Percentiles rank a stretch among this genome's conserved stretches.
phyloP scores from a whole-genome alignment of 768 basidiomycete genomes.

The Hemileccinum rubropunctum region DNA sequence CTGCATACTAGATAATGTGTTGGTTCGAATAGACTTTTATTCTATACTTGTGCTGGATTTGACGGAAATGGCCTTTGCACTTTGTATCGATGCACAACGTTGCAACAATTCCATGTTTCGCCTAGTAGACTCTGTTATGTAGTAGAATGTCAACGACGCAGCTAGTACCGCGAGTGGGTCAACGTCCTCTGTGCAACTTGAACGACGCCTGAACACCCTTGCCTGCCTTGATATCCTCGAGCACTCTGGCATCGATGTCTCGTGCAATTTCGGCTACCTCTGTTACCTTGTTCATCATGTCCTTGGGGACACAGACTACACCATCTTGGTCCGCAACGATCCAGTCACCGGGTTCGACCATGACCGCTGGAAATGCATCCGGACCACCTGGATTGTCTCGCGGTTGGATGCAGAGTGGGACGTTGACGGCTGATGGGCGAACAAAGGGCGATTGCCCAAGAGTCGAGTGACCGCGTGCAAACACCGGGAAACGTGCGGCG shows the following conservation, averaged over 20 bases:
- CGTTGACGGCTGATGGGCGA: conserved; percentile 71
- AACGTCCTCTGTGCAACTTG: conserved; percentile 64
- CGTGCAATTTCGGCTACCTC: conserved; percentile 55
- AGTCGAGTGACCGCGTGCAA: conserved; percentile 77
- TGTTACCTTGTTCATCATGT: conserved; percentile 51
- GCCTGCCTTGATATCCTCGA: conserved; percentile 73
- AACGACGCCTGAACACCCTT: conserved; percentile 77
- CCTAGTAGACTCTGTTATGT: not conserved
- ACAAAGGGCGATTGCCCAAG: conserved; percentile 85
- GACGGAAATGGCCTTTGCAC: conserved; percentile 14
- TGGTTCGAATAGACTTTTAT: conserved; percentile 10
- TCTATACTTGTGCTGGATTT: conserved; percentile 21
- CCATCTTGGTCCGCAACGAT: conserved; percentile 89
- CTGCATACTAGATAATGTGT: conserved; percentile 1
- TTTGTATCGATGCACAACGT: conserved; percentile 26
- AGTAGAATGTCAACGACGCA: not conserved
- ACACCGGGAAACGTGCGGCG: conserved; percentile 70
- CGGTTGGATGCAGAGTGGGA: conserved; percentile 51
- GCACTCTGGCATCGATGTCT: conserved; percentile 67
- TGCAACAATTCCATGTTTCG: not conserved
- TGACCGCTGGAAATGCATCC: conserved; percentile 50
- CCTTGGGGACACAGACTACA: conserved; percentile 74
- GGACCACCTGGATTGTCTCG: conserved; percentile 29
- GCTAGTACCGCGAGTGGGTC: not conserved
- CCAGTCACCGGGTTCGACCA: conserved; percentile 73